A percentile compares a stretch with the other conserved stretches of the same genome.
Conservation (phyloP, 257 asterid genomes). For the Leonotis leonurus region DNA sequence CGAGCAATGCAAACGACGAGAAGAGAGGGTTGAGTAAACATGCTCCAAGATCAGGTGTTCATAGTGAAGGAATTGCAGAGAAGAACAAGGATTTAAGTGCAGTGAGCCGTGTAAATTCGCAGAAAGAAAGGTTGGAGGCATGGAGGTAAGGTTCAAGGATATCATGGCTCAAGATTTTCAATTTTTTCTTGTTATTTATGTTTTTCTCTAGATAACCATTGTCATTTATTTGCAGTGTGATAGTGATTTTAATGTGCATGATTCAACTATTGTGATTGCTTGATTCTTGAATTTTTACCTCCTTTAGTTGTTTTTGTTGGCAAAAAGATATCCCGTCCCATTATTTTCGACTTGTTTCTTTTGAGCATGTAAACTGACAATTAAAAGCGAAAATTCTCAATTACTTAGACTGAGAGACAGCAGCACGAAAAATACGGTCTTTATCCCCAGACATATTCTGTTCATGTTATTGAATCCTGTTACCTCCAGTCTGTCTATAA, state of each 20-base stretch:
- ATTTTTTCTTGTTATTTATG: background rate
- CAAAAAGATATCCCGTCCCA: too few species aligned
- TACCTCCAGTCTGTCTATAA: constrained; percentile 1
- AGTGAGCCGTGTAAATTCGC: constrained; percentile 44
- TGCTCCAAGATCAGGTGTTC: too few species aligned
- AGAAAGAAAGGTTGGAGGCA: constrained; percentile 48
- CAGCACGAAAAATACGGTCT: background rate
- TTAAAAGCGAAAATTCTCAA: too few species aligned
- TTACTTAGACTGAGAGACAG: too few species aligned
- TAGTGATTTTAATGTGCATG: constrained; percentile 9
- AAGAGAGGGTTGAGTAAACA: too few species aligned
- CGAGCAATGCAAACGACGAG: constrained; percentile 13
- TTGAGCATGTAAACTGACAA: too few species aligned
- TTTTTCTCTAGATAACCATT: background rate
- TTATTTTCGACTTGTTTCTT: too few species aligned
- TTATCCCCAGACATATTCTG: background rate
- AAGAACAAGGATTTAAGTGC: constrained; percentile 32
- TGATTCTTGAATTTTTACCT: constrained; percentile 8
- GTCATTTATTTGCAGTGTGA: background rate
- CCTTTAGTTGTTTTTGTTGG: background rate
- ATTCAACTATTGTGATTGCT: constrained; percentile 12
- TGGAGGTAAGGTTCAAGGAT: constrained; percentile 49
- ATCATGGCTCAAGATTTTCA: too few species aligned
- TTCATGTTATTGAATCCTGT: background rate
- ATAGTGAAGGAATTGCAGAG: too few species aligned